A percentile compares a stretch with the other conserved stretches of the same genome.
These are phyloP conservation scores for Xylaria sp. DNA, from an alignment of 2,329 filamentous ascomycete species.

Conservation along the genomic window DNA sequence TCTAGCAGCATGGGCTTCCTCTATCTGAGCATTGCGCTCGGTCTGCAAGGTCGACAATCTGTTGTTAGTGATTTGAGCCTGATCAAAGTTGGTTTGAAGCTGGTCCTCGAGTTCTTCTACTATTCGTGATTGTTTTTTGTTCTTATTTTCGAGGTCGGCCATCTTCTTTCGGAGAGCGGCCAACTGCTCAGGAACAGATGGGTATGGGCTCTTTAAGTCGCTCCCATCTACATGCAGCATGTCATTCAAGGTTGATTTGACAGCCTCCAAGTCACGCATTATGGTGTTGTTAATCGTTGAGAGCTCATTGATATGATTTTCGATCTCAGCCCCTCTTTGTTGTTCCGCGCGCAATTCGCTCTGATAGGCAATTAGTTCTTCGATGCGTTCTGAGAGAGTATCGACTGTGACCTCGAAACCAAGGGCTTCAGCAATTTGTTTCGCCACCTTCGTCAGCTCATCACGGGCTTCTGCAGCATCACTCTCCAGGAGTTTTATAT, in stretches of 20 bases:
- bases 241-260: slow-evolving; percentile 65
- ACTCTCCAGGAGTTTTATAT: slow-evolving; percentile 65
- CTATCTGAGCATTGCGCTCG: slow-evolving; percentile 78
- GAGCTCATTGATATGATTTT: slow-evolving; percentile 66
- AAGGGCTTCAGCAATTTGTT: slow-evolving; percentile 69
- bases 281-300: slow-evolving; percentile 68
- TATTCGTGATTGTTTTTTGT: slow-evolving; percentile 90
- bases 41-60: slow-evolving; percentile 84
- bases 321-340: slow-evolving; percentile 67
- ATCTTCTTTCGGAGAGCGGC: slow-evolving; percentile 74
- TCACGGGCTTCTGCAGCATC: slow-evolving; percentile 75
- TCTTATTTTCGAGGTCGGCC: slow-evolving; percentile 70
- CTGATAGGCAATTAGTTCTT: slow-evolving; percentile 67
- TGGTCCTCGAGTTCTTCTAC: slow-evolving; percentile 98
- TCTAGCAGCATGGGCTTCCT: slow-evolving; percentile 78
- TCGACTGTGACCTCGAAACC: slow-evolving; percentile 74
- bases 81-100: slow-evolving; percentile 92
- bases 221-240: slow-evolving; percentile 64
- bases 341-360: slow-evolving; percentile 70
- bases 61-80: slow-evolving; percentile 86
- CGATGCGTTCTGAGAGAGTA: slow-evolving; percentile 72
- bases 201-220: slow-evolving; percentile 56
- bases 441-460: slow-evolving; percentile 72
- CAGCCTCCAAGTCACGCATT: slow-evolving; percentile 70
- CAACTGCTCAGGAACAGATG: slow-evolving; percentile 66